Evolutionary conservation across 192 early-diverging fungal species (phyloP).

Genomic region (Geosiphon pyriformis): DNA sequence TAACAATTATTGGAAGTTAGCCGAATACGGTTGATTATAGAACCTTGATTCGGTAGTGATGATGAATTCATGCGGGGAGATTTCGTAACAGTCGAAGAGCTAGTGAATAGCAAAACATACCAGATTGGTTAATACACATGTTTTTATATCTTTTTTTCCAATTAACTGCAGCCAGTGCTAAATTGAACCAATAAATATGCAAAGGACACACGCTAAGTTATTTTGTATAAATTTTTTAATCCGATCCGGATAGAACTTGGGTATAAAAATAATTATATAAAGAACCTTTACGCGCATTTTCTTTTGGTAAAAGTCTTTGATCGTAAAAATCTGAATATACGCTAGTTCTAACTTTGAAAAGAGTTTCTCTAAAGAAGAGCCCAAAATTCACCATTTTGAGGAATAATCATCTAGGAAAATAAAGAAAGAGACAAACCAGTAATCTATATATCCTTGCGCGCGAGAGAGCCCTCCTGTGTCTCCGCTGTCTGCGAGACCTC

Average conservation of each 20-base stretch:
- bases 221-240: no score
- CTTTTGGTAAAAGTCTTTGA: no score
- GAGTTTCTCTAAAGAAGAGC: neutral
- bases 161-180: neutral
- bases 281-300: no score
- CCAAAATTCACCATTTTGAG: no score
- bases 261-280: no score
- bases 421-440: no score
- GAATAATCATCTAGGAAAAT: no score
- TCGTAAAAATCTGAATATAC: neutral
- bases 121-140: neutral
- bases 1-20: neutral
- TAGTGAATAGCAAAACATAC: neutral
- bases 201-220: no score
- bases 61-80: neutral
- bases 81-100: neutral
- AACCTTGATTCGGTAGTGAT: neutral
- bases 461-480: neutral
- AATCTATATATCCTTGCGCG: no score
- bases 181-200: no score
- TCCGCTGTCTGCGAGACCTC: neutral
- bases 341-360: neutral
- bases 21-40: neutral
- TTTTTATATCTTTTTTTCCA: neutral
- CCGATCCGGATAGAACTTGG: no score